phyloP scores from a whole-genome alignment of 2,329 filamentous ascomycete genomes.

The Sclerotinia sclerotiorum region DNA sequence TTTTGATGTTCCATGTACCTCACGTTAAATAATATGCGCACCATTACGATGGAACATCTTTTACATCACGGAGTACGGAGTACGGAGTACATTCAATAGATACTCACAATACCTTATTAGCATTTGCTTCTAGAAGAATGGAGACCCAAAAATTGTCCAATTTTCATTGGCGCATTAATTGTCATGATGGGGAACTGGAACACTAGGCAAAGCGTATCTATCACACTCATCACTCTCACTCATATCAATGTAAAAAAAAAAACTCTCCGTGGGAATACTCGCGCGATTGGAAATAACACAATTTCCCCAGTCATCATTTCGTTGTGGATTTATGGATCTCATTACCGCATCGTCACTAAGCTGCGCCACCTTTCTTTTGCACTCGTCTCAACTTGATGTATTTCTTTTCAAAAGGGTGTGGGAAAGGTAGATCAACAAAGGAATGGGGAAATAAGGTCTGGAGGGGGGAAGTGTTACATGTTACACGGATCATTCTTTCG shows the following conservation, averaged over 20 bases:
- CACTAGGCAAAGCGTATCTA: background rate
- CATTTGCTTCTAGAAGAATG: background rate
- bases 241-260: background rate
- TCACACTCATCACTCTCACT: too few relatives aligned
- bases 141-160: too few relatives aligned
- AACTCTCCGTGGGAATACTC: background rate
- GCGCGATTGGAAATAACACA: background rate
- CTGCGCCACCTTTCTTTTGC: background rate
- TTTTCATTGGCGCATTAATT: conserved; percentile 17
- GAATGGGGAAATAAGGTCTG: conserved; percentile 1
- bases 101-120: background rate
- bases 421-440: background rate
- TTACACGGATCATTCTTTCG: conserved; percentile 7
- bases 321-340: background rate
- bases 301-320: background rate
- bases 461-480: background rate
- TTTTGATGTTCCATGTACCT: background rate
- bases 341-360: conserved; percentile 2
- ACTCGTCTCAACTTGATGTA: conserved; percentile 5
- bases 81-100: background rate
- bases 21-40: background rate
- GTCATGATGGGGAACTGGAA: background rate
- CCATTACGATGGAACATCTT: conserved; percentile 4
- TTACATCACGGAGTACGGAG: background rate
- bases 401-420: background rate